Percentiles rank a stretch among this genome's conserved stretches.
Conservation (phyloP, 345 rosid species). For the Pugionium dolabratum region DNA sequence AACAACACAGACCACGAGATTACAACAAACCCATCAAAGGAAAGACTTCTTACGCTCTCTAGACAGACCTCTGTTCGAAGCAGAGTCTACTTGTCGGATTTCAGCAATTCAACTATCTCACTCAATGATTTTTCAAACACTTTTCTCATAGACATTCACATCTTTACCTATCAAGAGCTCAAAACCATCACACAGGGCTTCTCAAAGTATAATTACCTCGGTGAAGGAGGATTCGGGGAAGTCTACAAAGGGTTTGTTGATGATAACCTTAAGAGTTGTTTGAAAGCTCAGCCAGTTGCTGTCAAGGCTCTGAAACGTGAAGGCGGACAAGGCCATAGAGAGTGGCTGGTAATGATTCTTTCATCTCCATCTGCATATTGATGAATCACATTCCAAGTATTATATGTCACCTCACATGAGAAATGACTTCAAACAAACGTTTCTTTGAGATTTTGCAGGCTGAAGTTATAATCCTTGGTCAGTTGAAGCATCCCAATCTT, state of each 20-base stretch:
- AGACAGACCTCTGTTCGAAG: slow-evolving; percentile 38
- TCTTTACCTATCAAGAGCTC: slow-evolving; percentile 58
- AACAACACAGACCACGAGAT: slow-evolving; percentile 33
- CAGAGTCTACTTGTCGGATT: slow-evolving; percentile 37
- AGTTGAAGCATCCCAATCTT: slow-evolving; percentile 68
- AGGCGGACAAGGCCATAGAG: slow-evolving; percentile 79
- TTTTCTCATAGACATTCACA: slow-evolving; percentile 53
- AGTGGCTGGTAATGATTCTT: slow-evolving; percentile 75
- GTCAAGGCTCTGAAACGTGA: slow-evolving; percentile 71
- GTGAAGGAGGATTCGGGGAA: slow-evolving; percentile 86
- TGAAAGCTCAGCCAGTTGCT: slow-evolving; percentile 76
- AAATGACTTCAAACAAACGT: slow-evolving; percentile 7
- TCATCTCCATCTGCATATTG: slow-evolving; percentile 10
- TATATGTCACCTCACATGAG: background rate
- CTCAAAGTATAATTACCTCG: slow-evolving; percentile 57
- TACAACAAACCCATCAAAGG: slow-evolving; percentile 31
- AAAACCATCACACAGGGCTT: slow-evolving; percentile 54
- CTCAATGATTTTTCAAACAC: slow-evolving; percentile 50
- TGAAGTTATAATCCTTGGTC: slow-evolving; percentile 85
- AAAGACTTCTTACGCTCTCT: slow-evolving; percentile 33
- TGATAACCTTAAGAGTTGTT: slow-evolving; percentile 57
- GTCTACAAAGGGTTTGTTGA: slow-evolving; percentile 74
- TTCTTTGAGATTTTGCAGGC: slow-evolving; percentile 48
- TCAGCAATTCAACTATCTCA: slow-evolving; percentile 45
- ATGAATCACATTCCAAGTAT: background rate